Conservation (phyloP, 1,139 yeast species). For the Suhomyces bokatorum region DNA sequence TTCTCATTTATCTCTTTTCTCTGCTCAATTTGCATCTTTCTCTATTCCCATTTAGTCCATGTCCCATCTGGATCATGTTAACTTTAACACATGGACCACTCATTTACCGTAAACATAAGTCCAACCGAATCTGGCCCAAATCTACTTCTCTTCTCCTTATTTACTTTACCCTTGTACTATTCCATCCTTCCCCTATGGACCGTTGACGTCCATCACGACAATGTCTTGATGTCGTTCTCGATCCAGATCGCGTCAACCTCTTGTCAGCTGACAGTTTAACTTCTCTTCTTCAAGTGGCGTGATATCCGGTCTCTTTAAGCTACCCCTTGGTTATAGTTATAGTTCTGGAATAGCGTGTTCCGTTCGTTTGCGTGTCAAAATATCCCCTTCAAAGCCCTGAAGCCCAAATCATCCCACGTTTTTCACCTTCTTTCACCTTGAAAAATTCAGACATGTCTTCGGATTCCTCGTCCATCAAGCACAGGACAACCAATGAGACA, state of each 20-base stretch:
- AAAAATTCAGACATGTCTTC: background rate
- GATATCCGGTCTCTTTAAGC: background rate
- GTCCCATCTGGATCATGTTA: too few relatives aligned
- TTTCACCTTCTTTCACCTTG: background rate
- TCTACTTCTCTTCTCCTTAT: too few relatives aligned
- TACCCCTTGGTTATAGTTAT: background rate
- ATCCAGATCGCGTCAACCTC: background rate
- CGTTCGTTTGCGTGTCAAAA: background rate
- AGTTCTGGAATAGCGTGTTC: background rate
- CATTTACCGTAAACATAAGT: too few relatives aligned
- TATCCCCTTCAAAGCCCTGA: too few relatives aligned
- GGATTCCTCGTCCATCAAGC: slow-evolving; percentile 29
- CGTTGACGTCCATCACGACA: background rate
- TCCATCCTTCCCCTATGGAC: too few relatives aligned
- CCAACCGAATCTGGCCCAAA: too few relatives aligned
- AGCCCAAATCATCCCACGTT: too few relatives aligned
- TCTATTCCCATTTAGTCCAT: too few relatives aligned
- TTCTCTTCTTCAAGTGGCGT: slow-evolving; percentile 1
- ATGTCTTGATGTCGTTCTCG: background rate
- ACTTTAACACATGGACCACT: too few relatives aligned
- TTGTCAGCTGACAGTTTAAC: slow-evolving; percentile 2
- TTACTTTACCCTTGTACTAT: too few relatives aligned
- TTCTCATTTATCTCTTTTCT: too few relatives aligned
- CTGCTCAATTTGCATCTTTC: too few relatives aligned
- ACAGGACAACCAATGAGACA: slow-evolving; percentile 35